A percentile compares a stretch with the other conserved stretches of the same genome.
Evolutionary conservation across 495 filamentous ascomycete species (phyloP).

Genomic region (Aspergillus ellipticus): DNA sequence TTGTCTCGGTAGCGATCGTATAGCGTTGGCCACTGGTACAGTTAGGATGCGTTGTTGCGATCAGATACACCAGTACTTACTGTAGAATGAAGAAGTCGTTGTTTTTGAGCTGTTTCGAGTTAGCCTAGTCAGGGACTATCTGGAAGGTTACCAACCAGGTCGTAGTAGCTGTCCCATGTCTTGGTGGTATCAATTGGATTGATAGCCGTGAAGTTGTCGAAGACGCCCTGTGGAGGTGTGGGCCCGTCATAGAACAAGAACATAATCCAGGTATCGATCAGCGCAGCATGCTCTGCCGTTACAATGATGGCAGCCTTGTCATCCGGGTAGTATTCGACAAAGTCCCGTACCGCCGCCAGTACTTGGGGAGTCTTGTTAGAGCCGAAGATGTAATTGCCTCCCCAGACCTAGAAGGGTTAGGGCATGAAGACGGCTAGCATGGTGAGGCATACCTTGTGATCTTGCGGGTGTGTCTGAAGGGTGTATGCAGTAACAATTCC

Average conservation of each 20-base stretch:
- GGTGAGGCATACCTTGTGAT: constrained; percentile 20
- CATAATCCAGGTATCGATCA: constrained; percentile 55
- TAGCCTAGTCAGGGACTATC: not conserved
- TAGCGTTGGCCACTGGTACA: constrained; percentile 44
- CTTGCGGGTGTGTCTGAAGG: constrained; percentile 41
- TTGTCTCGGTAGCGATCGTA: constrained; percentile 55
- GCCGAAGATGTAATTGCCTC: constrained; percentile 50
- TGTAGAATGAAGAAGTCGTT: constrained; percentile 38
- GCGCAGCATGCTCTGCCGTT: constrained; percentile 47
- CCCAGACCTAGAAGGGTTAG: constrained; percentile 37
- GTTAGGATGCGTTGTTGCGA: constrained; percentile 8
- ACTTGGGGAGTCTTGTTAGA: constrained; percentile 38
- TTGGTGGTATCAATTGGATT: constrained; percentile 43
- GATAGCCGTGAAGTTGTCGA: constrained; percentile 53
- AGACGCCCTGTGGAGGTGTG: constrained; percentile 50
- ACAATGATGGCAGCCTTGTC: constrained; percentile 52
- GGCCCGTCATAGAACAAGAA: constrained; percentile 64
- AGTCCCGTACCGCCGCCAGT: constrained; percentile 48
- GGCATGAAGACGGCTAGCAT: not conserved
- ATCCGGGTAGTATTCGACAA: constrained; percentile 48
- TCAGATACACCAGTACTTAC: constrained; percentile 14
- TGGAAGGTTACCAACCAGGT: constrained; percentile 33
- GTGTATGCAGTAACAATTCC: constrained; percentile 58
- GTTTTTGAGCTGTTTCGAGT: constrained; percentile 24
- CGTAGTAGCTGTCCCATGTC: constrained; percentile 51